Percentiles rank a stretch among this genome's conserved stretches.
Evolutionary conservation across 1,284 basidiomycete genomes (phyloP).

Genomic region (Sanghuangporus sanghuang): DNA sequence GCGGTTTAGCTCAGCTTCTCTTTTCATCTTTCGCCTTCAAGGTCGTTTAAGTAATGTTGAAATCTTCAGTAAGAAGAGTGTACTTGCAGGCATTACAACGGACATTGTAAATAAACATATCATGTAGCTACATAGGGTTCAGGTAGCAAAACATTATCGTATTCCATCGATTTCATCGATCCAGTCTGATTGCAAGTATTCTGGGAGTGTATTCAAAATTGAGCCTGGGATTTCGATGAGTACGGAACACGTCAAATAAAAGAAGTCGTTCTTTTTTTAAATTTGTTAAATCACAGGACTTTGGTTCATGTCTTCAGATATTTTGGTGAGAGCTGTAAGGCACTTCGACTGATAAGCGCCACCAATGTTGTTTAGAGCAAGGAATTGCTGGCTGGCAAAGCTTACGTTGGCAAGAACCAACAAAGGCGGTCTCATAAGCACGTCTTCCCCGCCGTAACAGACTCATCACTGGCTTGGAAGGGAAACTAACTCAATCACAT

Average conservation of each 20-base stretch:
- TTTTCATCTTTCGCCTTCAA: background rate
- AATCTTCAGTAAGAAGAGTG: background rate
- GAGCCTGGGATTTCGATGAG: background rate
- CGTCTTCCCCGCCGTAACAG: background rate
- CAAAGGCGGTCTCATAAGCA: background rate
- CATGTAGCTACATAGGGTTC: constrained; percentile 14
- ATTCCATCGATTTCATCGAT: background rate
- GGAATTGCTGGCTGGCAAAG: background rate
- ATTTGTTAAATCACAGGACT: background rate
- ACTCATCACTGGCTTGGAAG: background rate
- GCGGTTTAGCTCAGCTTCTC: background rate
- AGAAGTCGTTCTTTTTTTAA: background rate
- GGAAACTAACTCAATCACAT: background rate
- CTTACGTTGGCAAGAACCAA: too few relatives aligned
- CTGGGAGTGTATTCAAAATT: background rate
- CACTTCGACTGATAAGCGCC: background rate
- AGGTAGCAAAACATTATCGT: constrained; percentile 8
- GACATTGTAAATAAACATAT: constrained; percentile 5
- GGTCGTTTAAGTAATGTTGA: background rate
- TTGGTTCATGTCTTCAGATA: background rate
- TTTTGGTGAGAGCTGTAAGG: background rate
- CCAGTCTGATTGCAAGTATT: background rate
- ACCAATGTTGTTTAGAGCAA: background rate
- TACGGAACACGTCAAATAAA: background rate
- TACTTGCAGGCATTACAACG: constrained; percentile 6